Percentiles rank a stretch among this genome's conserved stretches.
Evolutionary conservation across 352 stramenopile genomes (phyloP).

Genomic region (Phytopythium mirpurense): DNA sequence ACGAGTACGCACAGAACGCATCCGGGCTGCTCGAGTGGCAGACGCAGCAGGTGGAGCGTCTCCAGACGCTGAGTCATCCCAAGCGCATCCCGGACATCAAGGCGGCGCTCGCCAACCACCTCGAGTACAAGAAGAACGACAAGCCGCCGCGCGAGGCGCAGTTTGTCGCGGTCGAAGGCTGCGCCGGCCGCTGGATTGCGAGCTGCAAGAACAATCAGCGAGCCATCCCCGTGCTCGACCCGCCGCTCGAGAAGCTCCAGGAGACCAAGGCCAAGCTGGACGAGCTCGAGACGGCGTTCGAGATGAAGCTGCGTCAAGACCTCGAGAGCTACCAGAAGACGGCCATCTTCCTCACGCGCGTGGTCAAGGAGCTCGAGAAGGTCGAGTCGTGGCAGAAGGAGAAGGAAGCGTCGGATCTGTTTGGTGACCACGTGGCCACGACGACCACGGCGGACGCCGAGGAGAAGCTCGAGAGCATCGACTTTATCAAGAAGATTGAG

Average conservation of each 20-base stretch:
- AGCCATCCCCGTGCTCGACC: conserved; percentile 57
- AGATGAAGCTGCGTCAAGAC: conserved; percentile 69
- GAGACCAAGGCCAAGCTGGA: conserved; percentile 67
- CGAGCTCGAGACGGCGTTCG: conserved; percentile 60
- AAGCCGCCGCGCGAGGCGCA: conserved; percentile 77
- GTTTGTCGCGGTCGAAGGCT: conserved; percentile 77
- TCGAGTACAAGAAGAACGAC: conserved; percentile 88
- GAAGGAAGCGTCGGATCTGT: conserved; percentile 64
- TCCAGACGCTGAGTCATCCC: conserved; percentile 66
- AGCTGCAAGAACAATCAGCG: conserved; percentile 88
- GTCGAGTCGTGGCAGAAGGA: conserved; percentile 80
- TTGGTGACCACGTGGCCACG: conserved; percentile 49
- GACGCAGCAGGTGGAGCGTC: conserved; percentile 57
- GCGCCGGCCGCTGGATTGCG: conserved; percentile 72
- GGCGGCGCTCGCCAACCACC: conserved; percentile 50
- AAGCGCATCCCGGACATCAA: conserved; percentile 66
- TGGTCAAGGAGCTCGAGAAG: conserved; percentile 84
- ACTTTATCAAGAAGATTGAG: conserved; percentile 80
- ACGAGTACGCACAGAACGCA: conserved; percentile 68
- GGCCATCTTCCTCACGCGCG: conserved; percentile 74
- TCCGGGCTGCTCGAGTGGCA: conserved; percentile 74
- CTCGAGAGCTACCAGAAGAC: conserved; percentile 82
- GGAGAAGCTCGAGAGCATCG: conserved; percentile 79
- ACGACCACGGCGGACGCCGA: conserved; percentile 64
- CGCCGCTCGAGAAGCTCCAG: conserved; percentile 76